Evolutionary conservation across 1,284 basidiomycete genomes (phyloP).

Genomic region (Vanrija humicola): DNA sequence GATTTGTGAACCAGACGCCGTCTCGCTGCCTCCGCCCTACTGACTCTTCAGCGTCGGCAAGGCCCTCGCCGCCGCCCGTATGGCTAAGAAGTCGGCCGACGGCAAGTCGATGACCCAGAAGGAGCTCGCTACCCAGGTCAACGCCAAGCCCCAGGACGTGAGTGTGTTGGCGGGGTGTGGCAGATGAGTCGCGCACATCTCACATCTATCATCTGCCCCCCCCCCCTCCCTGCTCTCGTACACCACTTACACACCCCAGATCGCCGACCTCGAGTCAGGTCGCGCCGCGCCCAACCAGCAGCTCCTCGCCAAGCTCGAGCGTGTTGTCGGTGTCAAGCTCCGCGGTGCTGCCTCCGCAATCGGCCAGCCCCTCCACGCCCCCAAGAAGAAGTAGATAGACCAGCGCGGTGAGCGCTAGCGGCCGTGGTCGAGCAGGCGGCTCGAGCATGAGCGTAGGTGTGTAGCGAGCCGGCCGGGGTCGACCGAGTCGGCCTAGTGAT

Average conservation of each 20-base stretch:
- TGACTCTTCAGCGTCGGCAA: conserved; percentile 48
- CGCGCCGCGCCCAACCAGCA: conserved; percentile 86
- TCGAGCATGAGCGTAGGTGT: background rate
- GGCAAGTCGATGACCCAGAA: conserved; percentile 67
- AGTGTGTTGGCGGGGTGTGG: conserved; percentile 13
- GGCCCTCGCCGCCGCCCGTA: conserved; percentile 79
- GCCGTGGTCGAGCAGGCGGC: background rate
- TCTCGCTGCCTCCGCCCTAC: background rate
- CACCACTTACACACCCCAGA: conserved; percentile 17
- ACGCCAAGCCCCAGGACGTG: conserved; percentile 49
- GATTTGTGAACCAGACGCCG: background rate
- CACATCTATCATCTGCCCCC: no score
- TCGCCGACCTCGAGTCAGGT: conserved; percentile 76
- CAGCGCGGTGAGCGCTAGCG: background rate
- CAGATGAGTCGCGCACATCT: no score
- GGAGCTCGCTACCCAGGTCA: conserved; percentile 71
- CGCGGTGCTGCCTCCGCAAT: conserved; percentile 60
- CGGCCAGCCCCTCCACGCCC: conserved; percentile 45
- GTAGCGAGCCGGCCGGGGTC: no score
- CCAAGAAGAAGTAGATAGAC: conserved; percentile 44
- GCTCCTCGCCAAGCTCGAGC: conserved; percentile 88
- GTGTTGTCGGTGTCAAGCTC: conserved; percentile 83
- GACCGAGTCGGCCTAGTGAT: no score
- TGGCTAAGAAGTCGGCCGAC: conserved; percentile 53
- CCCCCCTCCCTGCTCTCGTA: background rate